Conservation (phyloP, 2,329 filamentous ascomycete species). For the Alternaria brassicicola region DNA sequence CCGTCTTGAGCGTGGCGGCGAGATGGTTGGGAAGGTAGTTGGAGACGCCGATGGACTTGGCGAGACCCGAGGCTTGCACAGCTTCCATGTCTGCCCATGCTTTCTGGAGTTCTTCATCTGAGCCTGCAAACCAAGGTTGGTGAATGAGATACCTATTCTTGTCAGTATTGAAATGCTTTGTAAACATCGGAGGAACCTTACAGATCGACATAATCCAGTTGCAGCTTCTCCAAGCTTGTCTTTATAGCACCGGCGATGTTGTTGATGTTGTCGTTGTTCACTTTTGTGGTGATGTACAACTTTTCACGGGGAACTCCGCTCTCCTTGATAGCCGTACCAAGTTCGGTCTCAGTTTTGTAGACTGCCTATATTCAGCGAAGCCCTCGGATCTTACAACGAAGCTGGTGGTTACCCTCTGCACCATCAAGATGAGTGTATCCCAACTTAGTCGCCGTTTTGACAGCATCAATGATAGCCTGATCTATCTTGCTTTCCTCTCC, state of each 20-base stretch:
- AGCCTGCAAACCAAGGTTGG: conserved; percentile 62
- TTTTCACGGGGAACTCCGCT: conserved; percentile 54
- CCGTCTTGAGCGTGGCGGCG: conserved; percentile 59
- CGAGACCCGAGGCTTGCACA: conserved; percentile 62
- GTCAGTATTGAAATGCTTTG: not conserved
- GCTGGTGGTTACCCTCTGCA: conserved; percentile 63
- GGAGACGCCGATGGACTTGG: conserved; percentile 67
- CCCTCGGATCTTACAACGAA: not conserved
- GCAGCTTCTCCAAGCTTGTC: conserved; percentile 63
- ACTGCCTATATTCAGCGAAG: conserved; percentile 34
- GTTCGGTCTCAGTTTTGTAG: conserved; percentile 59
- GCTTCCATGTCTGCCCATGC: conserved; percentile 67
- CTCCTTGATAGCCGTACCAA: conserved; percentile 56
- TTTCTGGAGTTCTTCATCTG: conserved; percentile 60
- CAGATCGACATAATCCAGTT: conserved; percentile 67
- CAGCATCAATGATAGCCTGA: conserved; percentile 60
- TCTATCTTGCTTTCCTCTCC: conserved; percentile 60
- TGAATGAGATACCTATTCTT: conserved; percentile 64
- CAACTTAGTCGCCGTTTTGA: conserved; percentile 68
- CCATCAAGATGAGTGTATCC: conserved; percentile 77
- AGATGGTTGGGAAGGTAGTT: conserved; percentile 63
- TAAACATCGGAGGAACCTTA: conserved; percentile 41
- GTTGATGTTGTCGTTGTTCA: conserved; percentile 54
- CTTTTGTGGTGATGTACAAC: conserved; percentile 63
- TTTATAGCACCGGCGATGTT: conserved; percentile 64